phyloP scores from a whole-genome alignment of 768 basidiomycete species.

The Phlegmacium glaucopus region DNA sequence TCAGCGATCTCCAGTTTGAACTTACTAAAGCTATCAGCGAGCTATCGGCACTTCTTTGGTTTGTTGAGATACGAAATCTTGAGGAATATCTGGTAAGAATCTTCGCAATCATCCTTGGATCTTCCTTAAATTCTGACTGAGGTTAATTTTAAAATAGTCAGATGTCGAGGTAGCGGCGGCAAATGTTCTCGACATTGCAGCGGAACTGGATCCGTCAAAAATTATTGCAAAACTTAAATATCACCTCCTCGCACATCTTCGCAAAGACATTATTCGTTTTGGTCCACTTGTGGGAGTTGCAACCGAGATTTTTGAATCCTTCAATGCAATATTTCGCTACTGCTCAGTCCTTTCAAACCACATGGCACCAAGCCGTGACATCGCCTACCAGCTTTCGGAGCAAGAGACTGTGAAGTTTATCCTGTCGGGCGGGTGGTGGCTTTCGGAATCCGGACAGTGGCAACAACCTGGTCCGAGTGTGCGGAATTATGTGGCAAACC shows the following conservation, averaged over 20 bases:
- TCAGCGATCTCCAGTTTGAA: slow-evolving; percentile 15
- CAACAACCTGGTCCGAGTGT: not conserved
- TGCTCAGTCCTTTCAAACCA: slow-evolving; percentile 34
- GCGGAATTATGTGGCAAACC: not conserved
- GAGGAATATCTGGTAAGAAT: slow-evolving; percentile 28
- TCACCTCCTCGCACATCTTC: slow-evolving; percentile 25
- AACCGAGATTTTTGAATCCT: slow-evolving; percentile 34
- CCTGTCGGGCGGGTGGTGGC: not conserved
- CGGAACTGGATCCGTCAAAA: slow-evolving; percentile 20
- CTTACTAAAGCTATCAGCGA: slow-evolving; percentile 18
- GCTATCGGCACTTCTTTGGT: slow-evolving; percentile 29
- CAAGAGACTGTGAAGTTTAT: not conserved
- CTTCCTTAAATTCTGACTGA: too few relatives aligned
- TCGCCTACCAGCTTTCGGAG: slow-evolving; percentile 11
- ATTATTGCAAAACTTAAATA: slow-evolving; percentile 29
- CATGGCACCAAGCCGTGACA: slow-evolving; percentile 33
- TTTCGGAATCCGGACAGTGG: not conserved
- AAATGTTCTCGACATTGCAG: slow-evolving; percentile 29
- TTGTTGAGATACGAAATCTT: slow-evolving; percentile 19
- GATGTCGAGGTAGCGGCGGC: slow-evolving; percentile 19
- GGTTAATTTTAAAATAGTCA: slow-evolving; percentile 9
- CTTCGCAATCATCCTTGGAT: too few relatives aligned
- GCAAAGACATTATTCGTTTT: slow-evolving; percentile 22
- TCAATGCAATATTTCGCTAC: slow-evolving; percentile 33
- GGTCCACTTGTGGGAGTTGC: slow-evolving; percentile 24